These are phyloP conservation scores for Cercophora samala DNA, from an alignment of 495 filamentous ascomycete genomes.

Conservation along the genomic window DNA sequence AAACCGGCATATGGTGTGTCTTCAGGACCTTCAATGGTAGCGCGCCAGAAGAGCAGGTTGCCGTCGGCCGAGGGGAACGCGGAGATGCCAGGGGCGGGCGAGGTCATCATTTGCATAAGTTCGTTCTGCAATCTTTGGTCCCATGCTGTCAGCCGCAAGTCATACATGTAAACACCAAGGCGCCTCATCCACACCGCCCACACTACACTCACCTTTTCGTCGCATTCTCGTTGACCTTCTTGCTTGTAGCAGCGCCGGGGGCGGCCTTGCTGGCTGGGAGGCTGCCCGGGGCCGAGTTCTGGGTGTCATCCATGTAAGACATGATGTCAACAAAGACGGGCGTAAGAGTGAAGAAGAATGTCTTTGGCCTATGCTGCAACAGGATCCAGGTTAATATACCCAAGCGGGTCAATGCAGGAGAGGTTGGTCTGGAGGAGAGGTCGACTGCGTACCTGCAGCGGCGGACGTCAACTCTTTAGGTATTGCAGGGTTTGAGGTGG, in stretches of 20 bases:
- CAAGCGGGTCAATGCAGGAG: neutral
- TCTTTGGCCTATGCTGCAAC: constrained; percentile 15
- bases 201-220: constrained; percentile 63
- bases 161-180: neutral
- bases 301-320: constrained; percentile 70
- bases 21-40: constrained; percentile 86
- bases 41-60: constrained; percentile 87
- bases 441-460: constrained; percentile 24
- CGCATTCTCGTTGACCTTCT: constrained; percentile 64
- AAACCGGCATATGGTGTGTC: constrained; percentile 88
- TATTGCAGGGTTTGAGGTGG: constrained; percentile 13
- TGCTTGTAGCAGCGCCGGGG: constrained; percentile 38
- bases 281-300: constrained; percentile 66
- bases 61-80: constrained; percentile 90
- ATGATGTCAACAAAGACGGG: constrained; percentile 36
- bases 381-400: constrained; percentile 26
- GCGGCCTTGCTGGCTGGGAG: constrained; percentile 56
- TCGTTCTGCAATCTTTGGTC: constrained; percentile 83
- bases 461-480: constrained; percentile 20
- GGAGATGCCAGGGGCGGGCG: constrained; percentile 85
- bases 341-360: constrained; percentile 21
- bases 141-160: constrained; percentile 11
- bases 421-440: constrained; percentile 5
- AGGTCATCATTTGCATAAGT: constrained; percentile 96
- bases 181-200: neutral